Percentiles rank a stretch among this genome's conserved stretches.
Conservation (phyloP, 345 rosid genomes). For the Hibiscus trionum region DNA sequence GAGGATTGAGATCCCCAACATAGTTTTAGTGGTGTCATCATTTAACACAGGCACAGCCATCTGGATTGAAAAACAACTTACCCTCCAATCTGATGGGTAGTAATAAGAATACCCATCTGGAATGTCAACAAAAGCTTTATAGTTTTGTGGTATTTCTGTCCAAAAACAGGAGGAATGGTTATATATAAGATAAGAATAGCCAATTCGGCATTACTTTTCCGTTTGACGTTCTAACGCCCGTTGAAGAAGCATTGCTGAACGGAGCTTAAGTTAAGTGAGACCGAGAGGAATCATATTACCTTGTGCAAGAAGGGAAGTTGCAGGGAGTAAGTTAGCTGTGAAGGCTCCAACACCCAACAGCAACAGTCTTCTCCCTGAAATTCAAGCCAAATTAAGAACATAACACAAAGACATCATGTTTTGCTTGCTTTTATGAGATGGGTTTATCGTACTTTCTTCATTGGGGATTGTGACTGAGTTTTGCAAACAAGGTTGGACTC, state of each 20-base stretch:
- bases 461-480: constrained; percentile 10
- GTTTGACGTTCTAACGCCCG: no score
- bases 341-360: constrained; percentile 59
- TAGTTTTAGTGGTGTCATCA: no score
- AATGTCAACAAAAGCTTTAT: constrained; percentile 49
- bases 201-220: no score
- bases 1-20: no score
- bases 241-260: no score
- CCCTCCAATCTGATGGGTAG: constrained; percentile 91
- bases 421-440: background rate
- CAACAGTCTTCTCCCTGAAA: constrained; percentile 47
- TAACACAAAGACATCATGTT: background rate
- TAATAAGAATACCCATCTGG: constrained; percentile 73
- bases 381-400: background rate
- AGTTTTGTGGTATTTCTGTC: constrained; percentile 58
- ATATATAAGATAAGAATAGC: background rate
- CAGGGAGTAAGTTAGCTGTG: constrained; percentile 42
- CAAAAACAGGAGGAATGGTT: background rate
- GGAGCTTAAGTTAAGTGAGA: no score
- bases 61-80: constrained; percentile 24
- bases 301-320: constrained; percentile 52
- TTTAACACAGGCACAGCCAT: background rate
- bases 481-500: constrained; percentile 14
- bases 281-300: constrained; percentile 27
- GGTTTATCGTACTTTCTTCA: constrained; percentile 36